phyloP scores from a whole-genome alignment of 306 rosid genomes.

The Alnus glutinosa region DNA sequence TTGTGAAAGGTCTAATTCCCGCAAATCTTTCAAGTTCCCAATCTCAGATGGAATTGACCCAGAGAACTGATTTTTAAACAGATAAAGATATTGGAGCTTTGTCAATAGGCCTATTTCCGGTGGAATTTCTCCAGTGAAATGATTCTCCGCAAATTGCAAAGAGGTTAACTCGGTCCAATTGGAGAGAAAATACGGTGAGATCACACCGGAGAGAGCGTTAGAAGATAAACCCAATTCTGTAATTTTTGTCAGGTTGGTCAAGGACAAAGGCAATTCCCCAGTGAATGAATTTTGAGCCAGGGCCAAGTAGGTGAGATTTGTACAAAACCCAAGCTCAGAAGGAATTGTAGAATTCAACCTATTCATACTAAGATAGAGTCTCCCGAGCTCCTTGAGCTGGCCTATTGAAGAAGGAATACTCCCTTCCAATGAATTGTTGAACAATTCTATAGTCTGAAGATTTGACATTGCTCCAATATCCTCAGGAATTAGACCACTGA shows the following conservation, averaged over 20 bases:
- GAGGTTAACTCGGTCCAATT: slow-evolving; percentile 53
- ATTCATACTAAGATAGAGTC: slow-evolving; percentile 38
- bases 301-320: slow-evolving; percentile 41
- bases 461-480: slow-evolving; percentile 31
- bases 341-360: slow-evolving; percentile 54
- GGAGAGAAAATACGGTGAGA: slow-evolving; percentile 48
- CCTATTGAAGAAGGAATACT: slow-evolving; percentile 57
- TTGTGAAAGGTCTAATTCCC: slow-evolving; percentile 40
- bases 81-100: slow-evolving; percentile 25
- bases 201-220: slow-evolving; percentile 51
- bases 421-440: slow-evolving; percentile 36
- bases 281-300: slow-evolving; percentile 42
- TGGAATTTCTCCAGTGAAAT: slow-evolving; percentile 48
- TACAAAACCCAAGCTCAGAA: slow-evolving; percentile 58
- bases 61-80: slow-evolving; percentile 37
- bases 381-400: slow-evolving; percentile 32
- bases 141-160: slow-evolving; percentile 59
- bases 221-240: slow-evolving; percentile 41
- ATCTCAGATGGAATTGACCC: slow-evolving; percentile 48
- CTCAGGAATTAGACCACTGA: slow-evolving; percentile 43
- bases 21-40: slow-evolving; percentile 43
- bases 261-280: slow-evolving; percentile 52
- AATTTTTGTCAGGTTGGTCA: slow-evolving; percentile 37
- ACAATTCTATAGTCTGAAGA: slow-evolving; percentile 22
- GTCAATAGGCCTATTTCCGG: slow-evolving; percentile 56